phyloP scores from a whole-genome alignment of 495 filamentous ascomycete species.

The Cenococcum geophilum region DNA sequence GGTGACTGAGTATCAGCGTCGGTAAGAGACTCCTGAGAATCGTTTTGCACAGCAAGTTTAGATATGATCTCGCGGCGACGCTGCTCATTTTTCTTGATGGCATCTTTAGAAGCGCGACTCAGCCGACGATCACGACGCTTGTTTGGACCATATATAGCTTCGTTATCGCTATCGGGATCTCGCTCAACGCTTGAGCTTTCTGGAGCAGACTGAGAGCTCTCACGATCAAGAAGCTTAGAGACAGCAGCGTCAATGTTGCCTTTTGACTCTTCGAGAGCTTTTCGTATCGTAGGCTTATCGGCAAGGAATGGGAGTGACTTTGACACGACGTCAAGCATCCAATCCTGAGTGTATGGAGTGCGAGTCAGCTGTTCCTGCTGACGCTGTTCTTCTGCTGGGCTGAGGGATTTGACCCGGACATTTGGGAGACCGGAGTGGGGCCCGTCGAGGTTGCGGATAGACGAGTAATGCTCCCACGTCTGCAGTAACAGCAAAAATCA shows the following conservation, averaged over 20 bases:
- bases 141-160: conserved; percentile 40
- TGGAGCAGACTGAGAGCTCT: conserved; percentile 37
- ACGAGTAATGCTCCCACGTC: conserved; percentile 71
- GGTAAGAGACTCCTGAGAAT: conserved; percentile 6
- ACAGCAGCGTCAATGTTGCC: conserved; percentile 58
- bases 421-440: conserved; percentile 53
- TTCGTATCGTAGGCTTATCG: conserved; percentile 50
- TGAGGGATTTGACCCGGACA: conserved; percentile 32
- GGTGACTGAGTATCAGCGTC: not conserved
- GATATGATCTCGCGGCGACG: conserved; percentile 1
- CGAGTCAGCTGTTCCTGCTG: not conserved
- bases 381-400: not conserved
- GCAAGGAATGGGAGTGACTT: conserved; percentile 52
- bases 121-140: conserved; percentile 46
- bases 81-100: conserved; percentile 20
- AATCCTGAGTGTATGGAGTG: conserved; percentile 35
- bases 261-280: conserved; percentile 53
- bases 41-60: not conserved
- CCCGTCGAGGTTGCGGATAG: conserved; percentile 57
- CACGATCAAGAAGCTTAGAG: conserved; percentile 48
- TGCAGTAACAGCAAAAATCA: conserved; percentile 24
- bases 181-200: conserved; percentile 45
- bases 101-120: conserved; percentile 33
- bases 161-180: conserved; percentile 45
- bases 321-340: conserved; percentile 57